Conservation (phyloP, 139 green algal species). For the Zygnema circumcarinatum region DNA sequence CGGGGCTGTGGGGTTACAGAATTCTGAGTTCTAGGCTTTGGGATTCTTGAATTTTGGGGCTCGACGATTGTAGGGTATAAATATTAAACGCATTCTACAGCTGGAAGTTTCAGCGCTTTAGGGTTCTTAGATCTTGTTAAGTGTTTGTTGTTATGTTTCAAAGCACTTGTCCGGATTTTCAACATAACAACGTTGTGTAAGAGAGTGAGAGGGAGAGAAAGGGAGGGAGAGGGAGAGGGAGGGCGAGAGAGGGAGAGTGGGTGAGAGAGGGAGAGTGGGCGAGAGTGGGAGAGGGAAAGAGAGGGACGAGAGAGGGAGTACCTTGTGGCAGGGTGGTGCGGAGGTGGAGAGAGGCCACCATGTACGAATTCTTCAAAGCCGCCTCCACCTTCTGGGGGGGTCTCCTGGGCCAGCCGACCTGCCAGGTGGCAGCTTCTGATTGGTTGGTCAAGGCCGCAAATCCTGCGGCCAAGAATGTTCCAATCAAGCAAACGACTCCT, state of each 20-base stretch:
- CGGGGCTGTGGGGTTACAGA: no score
- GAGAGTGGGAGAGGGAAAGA: background rate
- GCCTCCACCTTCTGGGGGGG: conserved; percentile 82
- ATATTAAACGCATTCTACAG: no score
- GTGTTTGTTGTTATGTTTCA: no score
- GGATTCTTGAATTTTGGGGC: no score
- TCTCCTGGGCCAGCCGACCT: conserved; percentile 90
- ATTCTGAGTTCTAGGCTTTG: no score
- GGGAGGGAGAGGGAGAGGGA: conserved; percentile 1
- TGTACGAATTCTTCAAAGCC: conserved; percentile 88
- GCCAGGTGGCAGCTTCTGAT: background rate
- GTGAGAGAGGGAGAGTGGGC: background rate
- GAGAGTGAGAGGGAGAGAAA: background rate
- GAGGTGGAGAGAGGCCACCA: conserved; percentile 81
- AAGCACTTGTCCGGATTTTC: no score
- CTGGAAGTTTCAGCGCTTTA: no score
- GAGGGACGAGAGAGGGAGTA: background rate
- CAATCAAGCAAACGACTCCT: background rate
- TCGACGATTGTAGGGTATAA: no score
- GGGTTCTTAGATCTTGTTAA: no score
- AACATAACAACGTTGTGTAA: no score
- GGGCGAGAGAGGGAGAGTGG: background rate
- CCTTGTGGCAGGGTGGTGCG: background rate
- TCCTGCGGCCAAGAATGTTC: background rate
- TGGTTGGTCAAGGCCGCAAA: conserved; percentile 1